Percentiles rank a stretch among this genome's conserved stretches.
Evolutionary conservation across 768 basidiomycete species (phyloP).

Genomic region (Hydnomerulius pinastri): DNA sequence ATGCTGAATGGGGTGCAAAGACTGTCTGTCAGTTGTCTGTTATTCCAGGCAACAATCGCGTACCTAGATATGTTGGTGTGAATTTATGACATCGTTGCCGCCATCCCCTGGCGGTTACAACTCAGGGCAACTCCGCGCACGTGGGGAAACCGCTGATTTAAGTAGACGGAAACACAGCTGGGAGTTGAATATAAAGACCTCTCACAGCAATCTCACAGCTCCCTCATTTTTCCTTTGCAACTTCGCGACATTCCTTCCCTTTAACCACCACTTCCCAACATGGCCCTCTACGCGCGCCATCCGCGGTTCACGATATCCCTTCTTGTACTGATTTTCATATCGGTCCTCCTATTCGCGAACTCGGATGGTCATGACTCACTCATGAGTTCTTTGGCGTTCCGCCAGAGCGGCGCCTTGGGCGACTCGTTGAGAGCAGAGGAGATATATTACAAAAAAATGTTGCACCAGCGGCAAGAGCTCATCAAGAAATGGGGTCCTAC

Average conservation of each 20-base stretch:
- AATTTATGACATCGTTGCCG: too few relatives aligned
- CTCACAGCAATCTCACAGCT: neutral
- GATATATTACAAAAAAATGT: slow-evolving; percentile 40
- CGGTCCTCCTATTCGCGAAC: slow-evolving; percentile 28
- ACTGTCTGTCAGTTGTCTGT: too few relatives aligned
- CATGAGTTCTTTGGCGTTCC: slow-evolving; percentile 5
- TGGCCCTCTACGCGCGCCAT: slow-evolving; percentile 31
- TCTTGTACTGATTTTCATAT: slow-evolving; percentile 26
- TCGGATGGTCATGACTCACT: slow-evolving; percentile 11
- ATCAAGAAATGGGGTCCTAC: slow-evolving; percentile 59
- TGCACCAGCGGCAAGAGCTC: slow-evolving; percentile 44
- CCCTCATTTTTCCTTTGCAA: slow-evolving; percentile 10
- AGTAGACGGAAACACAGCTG: neutral
- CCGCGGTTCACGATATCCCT: slow-evolving; percentile 32
- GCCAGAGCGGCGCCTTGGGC: slow-evolving; percentile 5
- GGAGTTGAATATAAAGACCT: neutral
- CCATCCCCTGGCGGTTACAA: too few relatives aligned
- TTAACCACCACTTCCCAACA: slow-evolving; percentile 7
- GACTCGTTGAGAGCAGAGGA: slow-evolving; percentile 23
- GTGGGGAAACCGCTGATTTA: too few relatives aligned
- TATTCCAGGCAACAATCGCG: too few relatives aligned
- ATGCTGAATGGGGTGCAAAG: too few relatives aligned
- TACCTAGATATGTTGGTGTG: too few relatives aligned
- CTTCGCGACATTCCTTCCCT: slow-evolving; percentile 9
- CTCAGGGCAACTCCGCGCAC: too few relatives aligned